These are phyloP conservation scores for Corniculantispora saksenae DNA, from an alignment of 2,329 filamentous ascomycete species.

Conservation along the genomic window DNA sequence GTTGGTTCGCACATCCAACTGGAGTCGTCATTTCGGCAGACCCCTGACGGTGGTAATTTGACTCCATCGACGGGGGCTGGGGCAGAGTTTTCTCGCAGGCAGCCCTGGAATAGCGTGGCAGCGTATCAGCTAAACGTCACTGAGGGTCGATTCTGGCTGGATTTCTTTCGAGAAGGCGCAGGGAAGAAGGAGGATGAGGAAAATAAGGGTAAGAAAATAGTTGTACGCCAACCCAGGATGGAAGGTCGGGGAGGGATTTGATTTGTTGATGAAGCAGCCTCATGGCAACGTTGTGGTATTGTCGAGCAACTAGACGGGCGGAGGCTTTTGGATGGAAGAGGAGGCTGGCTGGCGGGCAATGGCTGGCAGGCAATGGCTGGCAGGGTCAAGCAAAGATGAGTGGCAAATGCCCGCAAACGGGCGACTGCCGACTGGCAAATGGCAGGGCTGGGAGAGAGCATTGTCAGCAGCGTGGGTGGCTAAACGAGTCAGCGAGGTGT, in stretches of 20 bases:
- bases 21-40: constrained; percentile 17
- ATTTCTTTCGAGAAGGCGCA: neutral
- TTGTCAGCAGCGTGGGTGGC: neutral
- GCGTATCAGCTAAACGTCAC: neutral
- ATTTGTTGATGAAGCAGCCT: neutral
- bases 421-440: constrained; percentile 14
- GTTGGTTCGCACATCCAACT: constrained; percentile 9
- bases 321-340: neutral
- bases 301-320: neutral
- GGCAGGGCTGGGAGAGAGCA: neutral
- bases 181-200: neutral
- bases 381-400: too few relatives aligned
- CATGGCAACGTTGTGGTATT: neutral
- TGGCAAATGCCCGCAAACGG: too few relatives aligned
- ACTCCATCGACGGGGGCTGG: constrained; percentile 16
- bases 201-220: constrained; percentile 5
- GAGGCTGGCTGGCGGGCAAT: neutral
- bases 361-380: neutral
- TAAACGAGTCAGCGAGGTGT: neutral
- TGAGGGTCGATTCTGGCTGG: too few relatives aligned
- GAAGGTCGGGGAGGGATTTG: neutral
- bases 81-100: constrained; percentile 15
- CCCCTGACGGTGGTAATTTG: constrained; percentile 17
- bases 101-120: constrained; percentile 6
- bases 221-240: neutral